Evolutionary conservation across 176 grass and related monocot species (phyloP).

Genomic region (Puccinellia tenuiflora): DNA sequence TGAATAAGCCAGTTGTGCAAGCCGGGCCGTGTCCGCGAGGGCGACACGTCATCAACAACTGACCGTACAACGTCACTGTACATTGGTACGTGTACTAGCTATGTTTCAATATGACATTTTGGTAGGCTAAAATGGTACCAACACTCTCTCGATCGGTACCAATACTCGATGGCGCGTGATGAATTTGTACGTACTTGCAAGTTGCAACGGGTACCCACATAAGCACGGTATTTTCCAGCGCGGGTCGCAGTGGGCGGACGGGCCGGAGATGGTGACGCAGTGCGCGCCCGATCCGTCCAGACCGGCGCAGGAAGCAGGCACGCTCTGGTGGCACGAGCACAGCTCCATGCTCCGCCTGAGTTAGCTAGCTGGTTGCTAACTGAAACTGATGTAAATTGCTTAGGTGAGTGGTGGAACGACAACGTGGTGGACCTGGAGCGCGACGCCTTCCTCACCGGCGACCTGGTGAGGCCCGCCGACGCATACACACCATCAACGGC

Average conservation of each 20-base stretch:
- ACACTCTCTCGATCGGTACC: too few species aligned
- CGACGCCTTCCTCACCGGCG: neutral
- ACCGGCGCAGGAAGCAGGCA: constrained; percentile 44
- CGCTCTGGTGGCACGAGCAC: constrained; percentile 76
- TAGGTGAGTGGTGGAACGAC: constrained; percentile 66
- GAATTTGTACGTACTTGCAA: too few species aligned
- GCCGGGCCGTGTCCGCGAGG: constrained; percentile 24
- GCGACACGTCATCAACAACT: neutral
- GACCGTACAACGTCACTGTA: constrained; percentile 43
- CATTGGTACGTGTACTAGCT: constrained; percentile 41
- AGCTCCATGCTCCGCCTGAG: too few species aligned
- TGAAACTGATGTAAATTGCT: too few species aligned
- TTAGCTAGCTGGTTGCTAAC: neutral
- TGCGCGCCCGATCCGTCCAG: constrained; percentile 53
- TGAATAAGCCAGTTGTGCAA: constrained; percentile 39
- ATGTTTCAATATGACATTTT: too few species aligned
- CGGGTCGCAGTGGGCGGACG: constrained; percentile 49
- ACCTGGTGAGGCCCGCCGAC: neutral
- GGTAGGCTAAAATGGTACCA: too few species aligned
- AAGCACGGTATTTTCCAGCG: constrained; percentile 54
- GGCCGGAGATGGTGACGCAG: constrained; percentile 57
- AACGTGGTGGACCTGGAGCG: constrained; percentile 20
- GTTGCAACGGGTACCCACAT: too few species aligned
- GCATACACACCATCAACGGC: constrained; percentile 70
- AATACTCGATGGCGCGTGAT: too few species aligned